phyloP scores from a whole-genome alignment of 1,284 basidiomycete genomes.

The Vanrija sp. region DNA sequence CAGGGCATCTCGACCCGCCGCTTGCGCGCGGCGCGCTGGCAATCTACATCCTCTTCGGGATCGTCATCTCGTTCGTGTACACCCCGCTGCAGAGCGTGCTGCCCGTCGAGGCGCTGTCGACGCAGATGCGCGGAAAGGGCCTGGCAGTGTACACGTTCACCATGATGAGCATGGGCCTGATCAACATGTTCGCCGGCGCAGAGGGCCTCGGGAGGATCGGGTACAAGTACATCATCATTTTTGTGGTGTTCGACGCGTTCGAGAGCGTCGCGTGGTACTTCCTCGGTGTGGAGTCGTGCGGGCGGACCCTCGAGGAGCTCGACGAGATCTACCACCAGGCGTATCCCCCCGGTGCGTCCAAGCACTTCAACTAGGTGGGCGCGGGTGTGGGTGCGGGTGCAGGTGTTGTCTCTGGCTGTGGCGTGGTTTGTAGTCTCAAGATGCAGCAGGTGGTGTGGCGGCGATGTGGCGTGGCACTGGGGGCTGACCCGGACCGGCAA shows the following conservation, averaged over 20 bases:
- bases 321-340: slow-evolving; percentile 39
- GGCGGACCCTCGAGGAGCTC: slow-evolving; percentile 43
- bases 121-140: slow-evolving; percentile 60
- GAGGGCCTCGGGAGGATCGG: slow-evolving; percentile 54
- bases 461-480: too few species aligned
- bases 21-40: background rate
- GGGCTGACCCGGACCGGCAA: too few species aligned
- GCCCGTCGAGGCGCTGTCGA: slow-evolving; percentile 58
- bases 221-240: slow-evolving; percentile 31
- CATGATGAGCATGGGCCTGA: slow-evolving; percentile 55
- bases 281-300: slow-evolving; percentile 47
- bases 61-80: slow-evolving; percentile 34
- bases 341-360: slow-evolving; percentile 46
- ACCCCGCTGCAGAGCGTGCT: slow-evolving; percentile 55
- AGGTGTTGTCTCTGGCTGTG: too few species aligned
- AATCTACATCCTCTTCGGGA: background rate
- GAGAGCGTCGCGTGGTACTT: slow-evolving; percentile 46
- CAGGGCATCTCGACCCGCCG: background rate
- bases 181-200: slow-evolving; percentile 50
- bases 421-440: too few species aligned
- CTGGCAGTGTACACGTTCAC: slow-evolving; percentile 53
- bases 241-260: slow-evolving; percentile 42
- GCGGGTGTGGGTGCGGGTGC: too few species aligned
- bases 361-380: background rate
- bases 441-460: too few species aligned